Conservation (phyloP, 2,329 filamentous ascomycete genomes). For the Colletotrichum sp. region DNA sequence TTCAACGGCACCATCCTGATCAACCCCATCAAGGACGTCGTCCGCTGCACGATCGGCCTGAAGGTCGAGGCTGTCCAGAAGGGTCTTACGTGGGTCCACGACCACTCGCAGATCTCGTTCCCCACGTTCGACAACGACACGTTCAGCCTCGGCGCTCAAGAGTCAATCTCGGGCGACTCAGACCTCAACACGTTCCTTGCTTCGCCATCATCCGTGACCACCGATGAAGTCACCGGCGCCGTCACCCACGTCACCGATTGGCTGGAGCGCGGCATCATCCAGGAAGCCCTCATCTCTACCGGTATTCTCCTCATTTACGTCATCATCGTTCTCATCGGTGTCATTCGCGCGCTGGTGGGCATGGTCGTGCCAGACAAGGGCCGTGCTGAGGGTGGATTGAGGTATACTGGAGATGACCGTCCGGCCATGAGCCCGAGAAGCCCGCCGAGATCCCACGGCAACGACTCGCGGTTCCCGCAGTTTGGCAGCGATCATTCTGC, state of each 20-base stretch:
- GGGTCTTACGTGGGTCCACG: conserved; percentile 91
- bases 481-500: conserved; percentile 17
- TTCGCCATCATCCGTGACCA: conserved; percentile 74
- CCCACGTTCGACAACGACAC: conserved; percentile 80
- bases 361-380: conserved; percentile 65
- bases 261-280: conserved; percentile 71
- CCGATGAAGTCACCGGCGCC: conserved; percentile 82
- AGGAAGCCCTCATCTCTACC: conserved; percentile 81
- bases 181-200: conserved; percentile 75
- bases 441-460: conserved; percentile 21
- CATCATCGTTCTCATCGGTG: conserved; percentile 75
- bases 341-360: conserved; percentile 68
- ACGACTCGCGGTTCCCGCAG: conserved; percentile 16
- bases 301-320: conserved; percentile 79
- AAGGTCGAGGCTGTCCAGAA: conserved; percentile 87
- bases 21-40: conserved; percentile 77
- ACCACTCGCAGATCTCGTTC: conserved; percentile 83
- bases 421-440: conserved; percentile 29
- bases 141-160: conserved; percentile 79
- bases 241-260: conserved; percentile 72
- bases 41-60: conserved; percentile 86
- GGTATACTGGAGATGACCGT: conserved; percentile 35
- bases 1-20: conserved; percentile 86
- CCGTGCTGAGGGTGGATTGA: conserved; percentile 63
- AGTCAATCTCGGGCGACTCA: conserved; percentile 62